Conservation (phyloP, 306 rosid genomes). For the Malus sieversii region DNA sequence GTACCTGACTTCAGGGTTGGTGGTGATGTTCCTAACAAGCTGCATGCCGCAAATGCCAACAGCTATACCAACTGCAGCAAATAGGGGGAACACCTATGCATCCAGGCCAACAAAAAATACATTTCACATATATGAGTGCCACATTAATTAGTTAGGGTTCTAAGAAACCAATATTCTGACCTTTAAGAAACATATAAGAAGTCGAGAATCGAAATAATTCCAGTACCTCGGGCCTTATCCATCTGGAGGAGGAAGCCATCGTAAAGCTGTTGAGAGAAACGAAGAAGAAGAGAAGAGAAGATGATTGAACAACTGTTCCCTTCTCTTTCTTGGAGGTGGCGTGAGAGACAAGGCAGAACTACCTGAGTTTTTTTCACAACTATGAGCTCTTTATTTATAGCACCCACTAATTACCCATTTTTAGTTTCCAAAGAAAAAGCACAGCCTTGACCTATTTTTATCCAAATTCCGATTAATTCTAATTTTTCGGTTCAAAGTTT, state of each 20-base stretch:
- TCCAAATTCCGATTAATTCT: neutral
- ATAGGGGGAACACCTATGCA: slow-evolving; percentile 76
- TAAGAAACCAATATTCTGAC: too few species aligned
- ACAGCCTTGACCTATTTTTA: slow-evolving; percentile 6
- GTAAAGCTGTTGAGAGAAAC: neutral
- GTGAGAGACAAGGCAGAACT: neutral
- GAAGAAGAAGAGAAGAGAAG: neutral
- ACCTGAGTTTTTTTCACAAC: neutral
- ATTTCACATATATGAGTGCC: too few species aligned
- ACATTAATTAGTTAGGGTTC: too few species aligned
- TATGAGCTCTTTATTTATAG: neutral
- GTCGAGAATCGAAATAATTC: neutral
- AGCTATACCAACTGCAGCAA: slow-evolving; percentile 67
- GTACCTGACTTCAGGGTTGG: slow-evolving; percentile 92
- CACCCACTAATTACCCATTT: neutral
- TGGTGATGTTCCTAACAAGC: slow-evolving; percentile 63
- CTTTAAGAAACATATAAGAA: too few species aligned
- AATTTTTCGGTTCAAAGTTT: neutral
- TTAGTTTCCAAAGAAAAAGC: slow-evolving; percentile 1
- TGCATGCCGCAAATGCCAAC: slow-evolving; percentile 83
- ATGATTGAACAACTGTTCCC: neutral
- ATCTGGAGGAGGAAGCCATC: slow-evolving; percentile 35
- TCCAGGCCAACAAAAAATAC: neutral
- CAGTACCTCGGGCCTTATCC: slow-evolving; percentile 85
- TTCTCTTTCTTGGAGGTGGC: neutral